Evolutionary conservation across 2,329 filamentous ascomycete species (phyloP).

Genomic region (Fusarium acutatum): DNA sequence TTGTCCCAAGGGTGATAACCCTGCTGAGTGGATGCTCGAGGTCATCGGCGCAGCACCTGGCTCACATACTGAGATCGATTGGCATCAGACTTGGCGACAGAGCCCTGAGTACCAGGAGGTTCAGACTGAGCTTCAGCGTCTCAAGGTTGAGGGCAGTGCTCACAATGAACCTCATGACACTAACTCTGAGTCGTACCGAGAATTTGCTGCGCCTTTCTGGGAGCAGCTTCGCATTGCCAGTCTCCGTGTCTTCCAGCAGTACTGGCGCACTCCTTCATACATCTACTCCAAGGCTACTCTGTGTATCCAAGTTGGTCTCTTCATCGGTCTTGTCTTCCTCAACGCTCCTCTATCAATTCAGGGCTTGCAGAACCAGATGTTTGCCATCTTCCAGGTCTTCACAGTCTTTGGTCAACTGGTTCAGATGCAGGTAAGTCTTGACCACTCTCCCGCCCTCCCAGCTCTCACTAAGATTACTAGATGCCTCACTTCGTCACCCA

Average conservation of each 20-base stretch:
- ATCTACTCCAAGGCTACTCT: slow-evolving; percentile 84
- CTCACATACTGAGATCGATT: slow-evolving; percentile 33
- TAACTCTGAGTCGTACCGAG: slow-evolving; percentile 63
- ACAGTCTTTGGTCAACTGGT: slow-evolving; percentile 83
- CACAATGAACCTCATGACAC: slow-evolving; percentile 30
- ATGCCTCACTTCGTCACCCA: slow-evolving; percentile 89
- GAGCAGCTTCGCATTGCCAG: slow-evolving; percentile 73
- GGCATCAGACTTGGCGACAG: slow-evolving; percentile 42
- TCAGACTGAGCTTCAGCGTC: slow-evolving; percentile 62
- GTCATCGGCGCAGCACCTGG: slow-evolving; percentile 39
- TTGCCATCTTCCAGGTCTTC: slow-evolving; percentile 83
- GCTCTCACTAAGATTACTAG: slow-evolving; percentile 55
- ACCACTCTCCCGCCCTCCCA: fast-evolving
- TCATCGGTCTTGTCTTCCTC: slow-evolving; percentile 85
- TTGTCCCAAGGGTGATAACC: slow-evolving; percentile 36
- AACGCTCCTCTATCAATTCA: slow-evolving; percentile 74
- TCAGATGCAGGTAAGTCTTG: slow-evolving; percentile 51
- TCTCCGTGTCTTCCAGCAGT: slow-evolving; percentile 84
- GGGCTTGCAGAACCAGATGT: slow-evolving; percentile 88
- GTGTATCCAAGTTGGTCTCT: slow-evolving; percentile 72
- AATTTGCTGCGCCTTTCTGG: slow-evolving; percentile 81
- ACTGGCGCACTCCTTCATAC: slow-evolving; percentile 90
- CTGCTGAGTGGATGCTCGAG: slow-evolving; percentile 42
- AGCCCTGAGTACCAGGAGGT: slow-evolving; percentile 60
- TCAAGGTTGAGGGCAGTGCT: slow-evolving; percentile 59